Conservation (phyloP, 257 asterid genomes). For the Penstemon davidsonii region DNA sequence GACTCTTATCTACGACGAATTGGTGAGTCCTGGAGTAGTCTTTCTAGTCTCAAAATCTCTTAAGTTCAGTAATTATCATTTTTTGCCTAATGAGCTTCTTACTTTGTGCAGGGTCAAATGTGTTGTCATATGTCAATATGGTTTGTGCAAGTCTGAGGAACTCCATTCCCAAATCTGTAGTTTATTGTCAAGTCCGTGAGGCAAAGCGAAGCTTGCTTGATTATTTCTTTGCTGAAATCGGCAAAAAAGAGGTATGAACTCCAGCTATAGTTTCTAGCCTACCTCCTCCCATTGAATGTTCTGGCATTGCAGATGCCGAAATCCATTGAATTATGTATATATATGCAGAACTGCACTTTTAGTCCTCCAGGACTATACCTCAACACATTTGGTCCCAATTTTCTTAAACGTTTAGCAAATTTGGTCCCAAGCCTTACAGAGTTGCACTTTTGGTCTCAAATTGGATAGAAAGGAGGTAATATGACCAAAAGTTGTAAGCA, state of each 20-base stretch:
- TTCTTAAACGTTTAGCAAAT: too few relatives aligned
- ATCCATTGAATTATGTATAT: too few relatives aligned
- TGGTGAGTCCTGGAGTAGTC: constrained; percentile 43
- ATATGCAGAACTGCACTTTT: too few relatives aligned
- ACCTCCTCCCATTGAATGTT: too few relatives aligned
- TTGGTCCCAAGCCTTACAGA: too few relatives aligned
- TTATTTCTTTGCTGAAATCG: constrained; percentile 64
- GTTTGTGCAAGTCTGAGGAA: constrained; percentile 64
- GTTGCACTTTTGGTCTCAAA: too few relatives aligned
- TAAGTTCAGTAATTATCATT: background rate
- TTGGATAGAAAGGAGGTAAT: too few relatives aligned
- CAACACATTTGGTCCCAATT: too few relatives aligned
- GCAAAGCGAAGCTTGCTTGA: constrained; percentile 76
- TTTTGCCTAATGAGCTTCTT: background rate
- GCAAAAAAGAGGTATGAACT: constrained; percentile 62
- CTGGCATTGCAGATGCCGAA: too few relatives aligned
- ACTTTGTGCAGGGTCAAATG: constrained; percentile 54
- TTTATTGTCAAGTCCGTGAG: constrained; percentile 81
- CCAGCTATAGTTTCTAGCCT: background rate
- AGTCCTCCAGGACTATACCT: too few relatives aligned
- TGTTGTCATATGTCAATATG: constrained; percentile 71
- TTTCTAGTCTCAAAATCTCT: background rate
- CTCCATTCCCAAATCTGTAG: constrained; percentile 77
- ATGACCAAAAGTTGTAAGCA: too few relatives aligned
- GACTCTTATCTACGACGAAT: constrained; percentile 71